phyloP scores from a whole-genome alignment of 2,329 filamentous ascomycete species.

The Colletotrichum trifolii region DNA sequence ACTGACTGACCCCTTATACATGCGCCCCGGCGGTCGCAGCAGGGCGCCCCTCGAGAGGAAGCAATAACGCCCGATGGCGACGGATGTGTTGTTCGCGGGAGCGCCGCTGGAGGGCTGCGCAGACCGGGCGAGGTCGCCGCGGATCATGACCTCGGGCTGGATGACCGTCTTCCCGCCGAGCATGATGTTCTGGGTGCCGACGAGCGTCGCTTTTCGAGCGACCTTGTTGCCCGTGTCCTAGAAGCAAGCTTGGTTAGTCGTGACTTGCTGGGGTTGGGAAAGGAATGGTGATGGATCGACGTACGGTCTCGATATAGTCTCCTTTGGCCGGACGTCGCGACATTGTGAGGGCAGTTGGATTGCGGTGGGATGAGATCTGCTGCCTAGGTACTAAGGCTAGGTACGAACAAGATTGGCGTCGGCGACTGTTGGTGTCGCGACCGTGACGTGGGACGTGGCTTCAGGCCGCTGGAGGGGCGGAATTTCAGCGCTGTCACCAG shows the following conservation, averaged over 20 bases:
- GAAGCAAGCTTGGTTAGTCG: background rate
- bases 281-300: slow-evolving; percentile 37
- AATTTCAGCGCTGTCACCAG: slow-evolving; percentile 2
- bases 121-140: slow-evolving; percentile 82
- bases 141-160: slow-evolving; percentile 92
- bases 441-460: slow-evolving; percentile 14
- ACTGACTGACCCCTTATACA: slow-evolving; percentile 74
- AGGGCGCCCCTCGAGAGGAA: slow-evolving; percentile 84
- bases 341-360: slow-evolving; percentile 60
- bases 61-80: slow-evolving; percentile 91
- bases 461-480: slow-evolving; percentile 6
- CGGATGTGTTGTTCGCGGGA: slow-evolving; percentile 70
- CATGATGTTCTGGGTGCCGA: slow-evolving; percentile 97
- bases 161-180: slow-evolving; percentile 96
- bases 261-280: too few species aligned
- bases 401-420: background rate
- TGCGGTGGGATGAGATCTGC: background rate
- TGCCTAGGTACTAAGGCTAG: background rate
- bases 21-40: slow-evolving; percentile 83
- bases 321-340: slow-evolving; percentile 82
- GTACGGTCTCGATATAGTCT: slow-evolving; percentile 96
- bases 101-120: slow-evolving; percentile 56
- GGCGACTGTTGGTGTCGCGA: slow-evolving; percentile 1
- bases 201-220: slow-evolving; percentile 88
- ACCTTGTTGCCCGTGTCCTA: slow-evolving; percentile 99